phyloP scores from a whole-genome alignment of 108 stramenopile genomes.

The Mayamaea pseudoterrestris region DNA sequence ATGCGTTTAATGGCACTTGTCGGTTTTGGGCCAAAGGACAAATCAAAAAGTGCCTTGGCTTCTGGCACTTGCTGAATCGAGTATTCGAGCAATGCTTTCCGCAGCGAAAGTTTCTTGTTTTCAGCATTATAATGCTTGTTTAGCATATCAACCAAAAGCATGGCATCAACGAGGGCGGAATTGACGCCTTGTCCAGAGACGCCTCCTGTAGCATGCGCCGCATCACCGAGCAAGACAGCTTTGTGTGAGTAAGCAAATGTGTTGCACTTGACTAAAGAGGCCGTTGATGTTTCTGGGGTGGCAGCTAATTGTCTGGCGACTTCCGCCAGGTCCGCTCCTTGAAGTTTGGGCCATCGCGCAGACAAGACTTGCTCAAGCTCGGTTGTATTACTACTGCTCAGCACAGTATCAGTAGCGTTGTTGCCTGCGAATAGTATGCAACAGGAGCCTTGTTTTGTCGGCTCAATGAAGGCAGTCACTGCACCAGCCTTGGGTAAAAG shows the following conservation, averaged over 20 bases:
- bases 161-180: constrained; percentile 50
- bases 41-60: constrained; percentile 58
- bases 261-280: constrained; percentile 55
- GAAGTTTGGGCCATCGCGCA: constrained; percentile 41
- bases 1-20: constrained; percentile 13
- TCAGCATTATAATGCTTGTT: neutral
- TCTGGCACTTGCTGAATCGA: constrained; percentile 56
- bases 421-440: constrained; percentile 60
- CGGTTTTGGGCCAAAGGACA: constrained; percentile 51
- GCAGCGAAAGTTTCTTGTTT: constrained; percentile 1
- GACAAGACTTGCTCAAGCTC: constrained; percentile 18
- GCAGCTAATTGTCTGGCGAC: constrained; percentile 33
- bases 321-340: constrained; percentile 19
- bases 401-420: constrained; percentile 11
- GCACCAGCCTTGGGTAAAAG: constrained; percentile 35
- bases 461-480: constrained; percentile 57
- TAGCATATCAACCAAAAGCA: constrained; percentile 37
- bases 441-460: constrained; percentile 28
- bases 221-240: constrained; percentile 53
- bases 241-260: constrained; percentile 28
- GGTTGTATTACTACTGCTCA: constrained; percentile 3
- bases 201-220: constrained; percentile 73
- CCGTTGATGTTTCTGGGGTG: constrained; percentile 21
- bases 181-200: constrained; percentile 70
- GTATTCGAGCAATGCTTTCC: constrained; percentile 29